phyloP scores from a whole-genome alignment of 345 rosid genomes.

The Anastatica hierochuntica region DNA sequence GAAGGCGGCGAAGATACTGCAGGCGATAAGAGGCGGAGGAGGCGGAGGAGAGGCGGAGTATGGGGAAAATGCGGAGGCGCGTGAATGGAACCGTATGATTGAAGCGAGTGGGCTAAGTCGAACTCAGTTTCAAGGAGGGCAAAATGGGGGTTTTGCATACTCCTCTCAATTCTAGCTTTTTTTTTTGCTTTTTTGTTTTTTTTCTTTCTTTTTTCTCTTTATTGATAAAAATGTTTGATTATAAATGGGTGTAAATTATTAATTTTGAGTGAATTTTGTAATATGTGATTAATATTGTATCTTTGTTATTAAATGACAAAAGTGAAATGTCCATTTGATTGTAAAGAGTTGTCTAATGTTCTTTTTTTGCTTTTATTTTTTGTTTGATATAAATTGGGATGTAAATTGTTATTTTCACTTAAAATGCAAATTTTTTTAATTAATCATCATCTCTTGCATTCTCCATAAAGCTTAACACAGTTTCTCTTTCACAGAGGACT shows the following conservation, averaged over 20 bases:
- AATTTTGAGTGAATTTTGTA: conserved; percentile 20
- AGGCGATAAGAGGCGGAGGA: conserved; percentile 38
- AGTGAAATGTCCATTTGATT: neutral
- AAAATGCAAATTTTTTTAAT: too few relatives aligned
- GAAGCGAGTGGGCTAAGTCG: conserved; percentile 45
- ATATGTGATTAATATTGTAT: neutral
- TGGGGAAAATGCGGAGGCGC: conserved; percentile 32
- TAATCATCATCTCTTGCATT: too few relatives aligned
- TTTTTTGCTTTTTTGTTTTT: neutral
- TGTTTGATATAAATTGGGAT: too few relatives aligned
- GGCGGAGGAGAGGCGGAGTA: conserved; percentile 26
- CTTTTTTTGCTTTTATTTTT: neutral
- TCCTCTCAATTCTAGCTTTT: conserved; percentile 37
- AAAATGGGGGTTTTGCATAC: conserved; percentile 26
- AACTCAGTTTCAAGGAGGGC: conserved; percentile 33
- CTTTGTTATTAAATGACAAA: neutral
- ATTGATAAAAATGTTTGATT: conserved; percentile 7
- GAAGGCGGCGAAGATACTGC: conserved; percentile 50
- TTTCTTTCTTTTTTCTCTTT: neutral
- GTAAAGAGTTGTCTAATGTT: neutral
- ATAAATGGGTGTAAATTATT: conserved; percentile 19
- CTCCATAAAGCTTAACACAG: too few relatives aligned
- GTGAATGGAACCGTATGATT: conserved; percentile 52
- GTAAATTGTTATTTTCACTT: too few relatives aligned
- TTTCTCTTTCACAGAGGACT: too few relatives aligned